Evolutionary conservation across 2,329 filamentous ascomycete genomes (phyloP), one percentile per base, ranked within the genome.

Genomic region (Fusarium sp.): DNA sequence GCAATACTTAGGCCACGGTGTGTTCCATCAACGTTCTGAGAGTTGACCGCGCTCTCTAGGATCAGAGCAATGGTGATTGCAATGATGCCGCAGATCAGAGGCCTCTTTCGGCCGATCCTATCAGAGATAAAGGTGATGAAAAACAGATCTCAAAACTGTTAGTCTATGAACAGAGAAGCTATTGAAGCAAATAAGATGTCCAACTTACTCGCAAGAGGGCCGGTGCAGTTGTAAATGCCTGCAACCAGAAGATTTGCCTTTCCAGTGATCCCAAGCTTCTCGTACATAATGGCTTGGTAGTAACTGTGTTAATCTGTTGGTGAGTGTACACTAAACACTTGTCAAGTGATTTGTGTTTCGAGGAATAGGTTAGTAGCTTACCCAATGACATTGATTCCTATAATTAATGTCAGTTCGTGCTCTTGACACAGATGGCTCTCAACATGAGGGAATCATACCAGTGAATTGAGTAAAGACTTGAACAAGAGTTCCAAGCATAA

Each of bases 21-120:
- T 15, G 58, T 44, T 3, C 73, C 75, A 31, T 83, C 79, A 2
- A 78, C 73, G 70, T 88, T 87, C 66, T 86, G 84, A 18, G 84
- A 85, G 72, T 87, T 89, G 61, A 90, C 81, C 6, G 82, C 84
- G 2, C 85, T 87, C 77, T 90, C 88, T 72, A 87, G 87, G 71
- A 90, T 84, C 1, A 91, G 80, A 0, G 87, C 88, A 48, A 90
- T 80, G 15, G 85, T 86, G 48, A 91, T 90, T 16, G 82, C 88
- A 5, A 86, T 78, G 46, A 87, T 88, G 46, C 91, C 91, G 71
- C 91, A 86, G 29, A 93, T 81, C 86, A 93, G 91, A 60, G 92
- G 85, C 71, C 86, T 85, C 15, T 91, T 85, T 46, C 91, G 88
- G 14, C 90, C 90, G 12, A 90, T 86, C 12, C 86, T 85, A 78